Conservation (phyloP, 75 land plant species). For the Pseudotsuga menziesii region DNA sequence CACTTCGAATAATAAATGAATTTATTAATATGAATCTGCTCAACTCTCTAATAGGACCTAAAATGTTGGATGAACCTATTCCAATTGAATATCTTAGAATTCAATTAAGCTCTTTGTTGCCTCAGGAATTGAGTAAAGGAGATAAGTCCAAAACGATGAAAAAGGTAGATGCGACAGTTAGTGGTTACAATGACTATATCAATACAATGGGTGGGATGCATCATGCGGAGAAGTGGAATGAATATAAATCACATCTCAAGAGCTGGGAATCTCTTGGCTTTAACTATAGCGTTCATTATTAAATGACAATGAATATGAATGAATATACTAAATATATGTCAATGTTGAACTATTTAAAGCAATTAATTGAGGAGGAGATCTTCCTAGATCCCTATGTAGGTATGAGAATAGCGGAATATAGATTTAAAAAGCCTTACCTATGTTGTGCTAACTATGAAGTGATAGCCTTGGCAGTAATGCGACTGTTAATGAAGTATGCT, state of each 20-base stretch:
- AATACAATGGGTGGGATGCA: background rate
- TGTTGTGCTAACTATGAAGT: background rate
- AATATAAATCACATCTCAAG: too few species aligned
- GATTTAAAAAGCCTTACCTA: background rate
- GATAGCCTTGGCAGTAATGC: background rate
- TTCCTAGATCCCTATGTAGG: too few species aligned
- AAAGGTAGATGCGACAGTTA: background rate
- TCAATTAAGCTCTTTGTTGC: background rate
- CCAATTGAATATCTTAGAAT: background rate
- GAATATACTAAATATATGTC: too few species aligned
- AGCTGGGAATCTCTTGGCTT: too few species aligned
- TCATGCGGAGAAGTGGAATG: background rate
- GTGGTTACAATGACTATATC: background rate
- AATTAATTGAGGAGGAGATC: too few species aligned
- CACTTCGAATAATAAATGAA: constrained; percentile 10
- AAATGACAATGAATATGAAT: too few species aligned
- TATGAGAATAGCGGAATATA: background rate
- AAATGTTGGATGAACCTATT: background rate
- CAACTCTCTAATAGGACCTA: background rate
- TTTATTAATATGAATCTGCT: background rate
- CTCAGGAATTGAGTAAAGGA: background rate
- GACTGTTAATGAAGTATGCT: background rate
- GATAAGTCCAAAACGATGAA: background rate
- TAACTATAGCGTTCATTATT: too few species aligned
- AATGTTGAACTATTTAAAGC: too few species aligned